Base-by-base conservation (phyloP, 2,329 filamentous ascomycete species). In the Leptodontidium sp. region DNA sequence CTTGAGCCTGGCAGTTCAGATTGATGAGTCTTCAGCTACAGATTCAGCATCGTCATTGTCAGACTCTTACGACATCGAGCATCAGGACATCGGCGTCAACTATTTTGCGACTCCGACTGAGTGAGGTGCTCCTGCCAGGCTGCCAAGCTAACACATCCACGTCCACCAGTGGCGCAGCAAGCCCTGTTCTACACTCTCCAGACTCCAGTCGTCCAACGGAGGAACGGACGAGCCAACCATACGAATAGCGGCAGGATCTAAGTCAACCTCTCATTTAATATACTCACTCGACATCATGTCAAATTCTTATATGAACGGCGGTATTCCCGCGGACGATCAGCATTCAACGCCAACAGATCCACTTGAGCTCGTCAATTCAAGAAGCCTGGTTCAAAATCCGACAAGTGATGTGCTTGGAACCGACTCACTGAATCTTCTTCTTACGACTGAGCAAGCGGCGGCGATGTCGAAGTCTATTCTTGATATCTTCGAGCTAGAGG, bases 401-500 rank as follows among this genome's bases (percentile, higher is more conserved):
- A 52, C 53, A 32, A 50, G 55, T 61, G 53, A 61, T 52, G 64
- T 66, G 2, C 57, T 50, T 17, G 57, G 47, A 52, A 61, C 53
- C 11, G 17, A 40, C 40, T 66, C 35, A 29, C n/a, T 63, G 9
- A 64, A 58, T 38, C 47, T 64, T 21, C 35, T 40, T 1, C 24
- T 69, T 38, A 65, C 68, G 15, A 35, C 53, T 24, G 53, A 69
- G 21, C 50, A 69, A 40, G 52, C 65, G 38, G 55, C 17, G 8
- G 24, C n/a, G 11, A 69, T 64, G 47, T 50, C 65, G 47, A 59
- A 62, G 21, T 67, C 61, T 17, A 50, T 69, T 38, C 35, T 58
- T 15, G 68, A 66, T 7, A 61, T 67, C 26, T 69, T 67, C 32
- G 26, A 64, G 24, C 24, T 63, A 14, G 64, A 64, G 26, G 64